A percentile compares a stretch with the other conserved stretches of the same genome.
phyloP scores from a whole-genome alignment of 208 protist species.

The Leishmania lainsoni region DNA sequence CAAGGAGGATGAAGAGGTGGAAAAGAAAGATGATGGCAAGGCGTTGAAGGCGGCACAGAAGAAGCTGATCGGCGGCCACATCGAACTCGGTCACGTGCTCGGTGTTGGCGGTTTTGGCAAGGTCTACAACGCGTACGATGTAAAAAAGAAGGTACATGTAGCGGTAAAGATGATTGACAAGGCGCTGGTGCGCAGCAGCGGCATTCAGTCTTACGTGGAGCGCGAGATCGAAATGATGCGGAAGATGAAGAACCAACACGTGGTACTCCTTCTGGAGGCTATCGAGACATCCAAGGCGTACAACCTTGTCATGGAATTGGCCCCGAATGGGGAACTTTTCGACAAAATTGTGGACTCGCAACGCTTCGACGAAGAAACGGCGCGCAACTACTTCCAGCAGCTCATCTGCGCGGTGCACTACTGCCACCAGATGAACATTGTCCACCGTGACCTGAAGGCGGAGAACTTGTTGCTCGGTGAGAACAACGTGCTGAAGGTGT shows the following conservation, averaged over 20 bases:
- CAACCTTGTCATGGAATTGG: slow-evolving; percentile 98
- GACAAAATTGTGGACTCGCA: slow-evolving; percentile 94
- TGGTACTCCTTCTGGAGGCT: slow-evolving; percentile 94
- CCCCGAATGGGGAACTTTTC: slow-evolving; percentile 98
- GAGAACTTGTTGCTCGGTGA: slow-evolving; percentile 92
- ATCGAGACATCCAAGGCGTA: slow-evolving; percentile 97
- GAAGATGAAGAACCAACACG: slow-evolving; percentile 95
- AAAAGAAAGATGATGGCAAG: background rate
- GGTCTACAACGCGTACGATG: slow-evolving; percentile 86
- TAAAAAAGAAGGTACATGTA: slow-evolving; percentile 73
- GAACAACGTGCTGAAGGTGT: slow-evolving; percentile 85
- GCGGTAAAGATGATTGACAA: slow-evolving; percentile 94
- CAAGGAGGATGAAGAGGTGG: background rate
- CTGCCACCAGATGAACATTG: slow-evolving; percentile 91
- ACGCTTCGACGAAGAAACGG: slow-evolving; percentile 81
- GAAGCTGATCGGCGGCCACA: slow-evolving; percentile 64
- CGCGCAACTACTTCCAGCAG: slow-evolving; percentile 92
- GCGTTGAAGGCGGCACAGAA: slow-evolving; percentile 1
- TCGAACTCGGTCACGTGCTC: slow-evolving; percentile 83
- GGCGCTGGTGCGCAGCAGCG: slow-evolving; percentile 60
- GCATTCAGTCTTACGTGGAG: slow-evolving; percentile 79
- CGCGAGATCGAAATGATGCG: slow-evolving; percentile 98
- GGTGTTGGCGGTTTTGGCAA: slow-evolving; percentile 89
- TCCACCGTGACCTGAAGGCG: slow-evolving; percentile 94
- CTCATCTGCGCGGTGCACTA: slow-evolving; percentile 91